Evolutionary conservation across 1,139 yeast genomes (phyloP), one percentile per base, ranked within the genome.

Genomic region (Sugiyamaella pinicola): DNA sequence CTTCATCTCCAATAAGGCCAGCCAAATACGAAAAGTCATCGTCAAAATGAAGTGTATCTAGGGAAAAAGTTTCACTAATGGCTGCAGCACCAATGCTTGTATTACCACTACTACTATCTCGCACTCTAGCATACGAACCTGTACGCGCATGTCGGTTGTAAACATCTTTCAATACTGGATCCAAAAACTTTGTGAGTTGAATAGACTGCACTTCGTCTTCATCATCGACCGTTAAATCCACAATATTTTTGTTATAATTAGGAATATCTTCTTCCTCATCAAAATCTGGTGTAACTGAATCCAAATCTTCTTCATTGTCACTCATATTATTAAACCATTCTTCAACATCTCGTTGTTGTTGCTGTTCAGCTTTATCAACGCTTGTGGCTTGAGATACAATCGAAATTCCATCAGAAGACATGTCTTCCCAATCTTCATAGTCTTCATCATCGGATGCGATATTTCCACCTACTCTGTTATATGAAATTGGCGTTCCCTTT

Each of bases 1-100:
- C 64, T 28, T 59, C 63, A 29, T 64, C 65, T 35, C 65, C 63
- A 12, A 69, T 67, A 13, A 66, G 58, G 9, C 67, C 64, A 0
- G 71, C 72, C 39, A 69, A 56, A 54, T 69, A 69, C 18, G 65
- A 53, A 42, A 69, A 69, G 54, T 69, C 71, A 43, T 67, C 69
- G 10, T 56, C 63, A 45, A 61, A 55, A 24, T 54, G 56, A 26
- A 61, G 41, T 5, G 60, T 56, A 31, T 55, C 64, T 2, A 42
- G 40, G 4, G 55, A 48, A 13, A 50, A 51, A 18, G 38, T 28
- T 13, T 40, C 49, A 26, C 45, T 38, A 7, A 22, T 22, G 17
- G 22, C 49, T n/a, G 22, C 35, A 12, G 28, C 42, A 9, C 12
- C 31, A 15, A 26, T 38, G 38, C 43, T 43, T 7, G 37, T 33